These are phyloP conservation scores for Colletotrichum spaethianum DNA, from an alignment of 2,329 filamentous ascomycete genomes.

Conservation along the genomic window DNA sequence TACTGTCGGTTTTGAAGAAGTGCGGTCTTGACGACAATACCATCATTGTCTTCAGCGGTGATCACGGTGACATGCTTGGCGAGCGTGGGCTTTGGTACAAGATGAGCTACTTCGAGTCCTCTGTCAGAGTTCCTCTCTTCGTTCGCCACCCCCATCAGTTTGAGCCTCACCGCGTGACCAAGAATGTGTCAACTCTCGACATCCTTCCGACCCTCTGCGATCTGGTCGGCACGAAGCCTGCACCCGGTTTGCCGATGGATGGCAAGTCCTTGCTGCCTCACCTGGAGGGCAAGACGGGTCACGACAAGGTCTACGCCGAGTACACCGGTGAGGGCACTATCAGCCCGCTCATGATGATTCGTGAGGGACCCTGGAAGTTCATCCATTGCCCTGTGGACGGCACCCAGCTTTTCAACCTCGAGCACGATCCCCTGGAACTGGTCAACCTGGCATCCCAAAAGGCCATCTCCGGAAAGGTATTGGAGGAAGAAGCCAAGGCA, in stretches of 20 bases:
- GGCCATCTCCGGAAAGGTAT: constrained; percentile 52
- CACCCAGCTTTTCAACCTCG: constrained; percentile 87
- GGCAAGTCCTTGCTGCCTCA: constrained; percentile 87
- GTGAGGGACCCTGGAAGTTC: constrained; percentile 91
- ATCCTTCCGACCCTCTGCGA: constrained; percentile 91
- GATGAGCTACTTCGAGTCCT: constrained; percentile 97
- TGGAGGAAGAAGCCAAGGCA: constrained; percentile 59
- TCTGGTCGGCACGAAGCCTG: constrained; percentile 79
- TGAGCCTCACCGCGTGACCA: constrained; percentile 79
- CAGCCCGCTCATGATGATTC: constrained; percentile 93
- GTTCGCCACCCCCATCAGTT: constrained; percentile 86
- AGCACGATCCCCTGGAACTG: constrained; percentile 82
- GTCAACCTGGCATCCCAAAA: constrained; percentile 74
- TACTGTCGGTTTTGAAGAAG: constrained; percentile 83
- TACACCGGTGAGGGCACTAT: constrained; percentile 96
- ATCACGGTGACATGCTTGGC: constrained; percentile 96
- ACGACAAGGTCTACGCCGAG: constrained; percentile 93
- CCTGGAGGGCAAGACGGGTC: constrained; percentile 74
- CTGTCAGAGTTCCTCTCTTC: constrained; percentile 89
- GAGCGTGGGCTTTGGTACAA: constrained; percentile 96
- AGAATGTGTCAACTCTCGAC: constrained; percentile 93
- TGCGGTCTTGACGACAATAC: constrained; percentile 88
- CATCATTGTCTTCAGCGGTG: constrained; percentile 91
- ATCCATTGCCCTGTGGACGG: constrained; percentile 88
- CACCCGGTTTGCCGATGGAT: constrained; percentile 84